Conservation (phyloP, 805 yeast species). For the Debaryomyces tyrocola region DNA sequence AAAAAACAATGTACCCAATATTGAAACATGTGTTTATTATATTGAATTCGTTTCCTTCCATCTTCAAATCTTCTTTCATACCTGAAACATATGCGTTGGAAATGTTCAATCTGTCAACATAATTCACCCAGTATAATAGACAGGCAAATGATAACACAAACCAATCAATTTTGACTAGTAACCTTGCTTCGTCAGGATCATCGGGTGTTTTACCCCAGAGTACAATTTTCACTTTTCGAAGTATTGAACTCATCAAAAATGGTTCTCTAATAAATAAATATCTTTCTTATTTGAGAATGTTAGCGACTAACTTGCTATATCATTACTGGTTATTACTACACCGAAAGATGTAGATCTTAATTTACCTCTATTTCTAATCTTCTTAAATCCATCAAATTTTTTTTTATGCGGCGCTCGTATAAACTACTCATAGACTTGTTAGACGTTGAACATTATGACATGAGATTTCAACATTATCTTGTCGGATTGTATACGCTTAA, state of each 20-base stretch:
- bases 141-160: slow-evolving; percentile 43
- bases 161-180: slow-evolving; percentile 39
- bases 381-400: too few relatives aligned
- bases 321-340: too few relatives aligned
- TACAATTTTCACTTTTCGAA: slow-evolving; percentile 7
- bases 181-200: slow-evolving; percentile 28
- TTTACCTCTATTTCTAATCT: too few relatives aligned
- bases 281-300: too few relatives aligned
- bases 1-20: slow-evolving; percentile 60
- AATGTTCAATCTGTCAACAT: slow-evolving; percentile 49
- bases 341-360: too few relatives aligned
- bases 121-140: slow-evolving; percentile 49
- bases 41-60: slow-evolving; percentile 51
- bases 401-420: too few relatives aligned
- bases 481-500: too few relatives aligned
- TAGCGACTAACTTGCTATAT: too few relatives aligned
- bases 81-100: slow-evolving; percentile 62
- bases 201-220: slow-evolving; percentile 35
- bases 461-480: too few relatives aligned
- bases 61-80: slow-evolving; percentile 55
- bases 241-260: not conserved
- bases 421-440: too few relatives aligned
- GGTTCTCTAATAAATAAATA: not conserved
- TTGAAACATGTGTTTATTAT: slow-evolving; percentile 55
- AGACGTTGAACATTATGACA: too few relatives aligned